Conservation (phyloP, 345 rosid species). For the Corchorus capsularis region DNA sequence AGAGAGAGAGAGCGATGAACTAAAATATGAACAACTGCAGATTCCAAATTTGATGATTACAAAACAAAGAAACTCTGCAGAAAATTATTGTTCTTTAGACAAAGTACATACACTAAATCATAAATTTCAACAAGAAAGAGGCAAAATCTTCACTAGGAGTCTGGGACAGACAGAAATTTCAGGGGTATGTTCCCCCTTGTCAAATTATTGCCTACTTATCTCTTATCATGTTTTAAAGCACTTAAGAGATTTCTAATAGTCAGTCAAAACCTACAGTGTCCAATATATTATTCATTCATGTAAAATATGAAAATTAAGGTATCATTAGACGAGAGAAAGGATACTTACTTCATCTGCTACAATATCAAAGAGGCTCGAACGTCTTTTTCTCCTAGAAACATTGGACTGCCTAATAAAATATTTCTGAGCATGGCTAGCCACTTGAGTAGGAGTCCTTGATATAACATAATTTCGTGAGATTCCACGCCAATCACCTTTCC, state of each 20-base stretch:
- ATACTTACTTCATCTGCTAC: slow-evolving; percentile 78
- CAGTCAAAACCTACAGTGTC: background rate
- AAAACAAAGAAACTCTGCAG: background rate
- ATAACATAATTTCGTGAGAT: slow-evolving; percentile 88
- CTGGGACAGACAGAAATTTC: background rate
- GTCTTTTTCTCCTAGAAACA: slow-evolving; percentile 84
- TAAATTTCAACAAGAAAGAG: background rate
- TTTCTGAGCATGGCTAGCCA: slow-evolving; percentile 99
- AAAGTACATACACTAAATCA: background rate
- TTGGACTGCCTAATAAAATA: slow-evolving; percentile 87
- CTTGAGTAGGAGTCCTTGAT: slow-evolving; percentile 96
- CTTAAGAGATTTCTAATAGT: background rate
- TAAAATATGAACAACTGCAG: background rate
- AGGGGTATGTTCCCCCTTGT: background rate
- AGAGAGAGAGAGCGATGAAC: background rate
- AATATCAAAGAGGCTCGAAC: slow-evolving; percentile 97
- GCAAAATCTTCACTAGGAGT: background rate
- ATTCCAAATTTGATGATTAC: background rate
- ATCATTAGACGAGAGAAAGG: slow-evolving; percentile 9
- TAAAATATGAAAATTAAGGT: background rate
- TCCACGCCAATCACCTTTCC: slow-evolving; percentile 99
- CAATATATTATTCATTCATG: background rate
- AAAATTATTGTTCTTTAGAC: background rate
- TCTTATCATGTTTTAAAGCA: background rate
- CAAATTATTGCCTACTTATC: background rate